Evolutionary conservation across 2,329 filamentous ascomycete species (phyloP), one percentile per base, ranked within the genome.

Genomic region (Trichoderma koningiopsis): DNA sequence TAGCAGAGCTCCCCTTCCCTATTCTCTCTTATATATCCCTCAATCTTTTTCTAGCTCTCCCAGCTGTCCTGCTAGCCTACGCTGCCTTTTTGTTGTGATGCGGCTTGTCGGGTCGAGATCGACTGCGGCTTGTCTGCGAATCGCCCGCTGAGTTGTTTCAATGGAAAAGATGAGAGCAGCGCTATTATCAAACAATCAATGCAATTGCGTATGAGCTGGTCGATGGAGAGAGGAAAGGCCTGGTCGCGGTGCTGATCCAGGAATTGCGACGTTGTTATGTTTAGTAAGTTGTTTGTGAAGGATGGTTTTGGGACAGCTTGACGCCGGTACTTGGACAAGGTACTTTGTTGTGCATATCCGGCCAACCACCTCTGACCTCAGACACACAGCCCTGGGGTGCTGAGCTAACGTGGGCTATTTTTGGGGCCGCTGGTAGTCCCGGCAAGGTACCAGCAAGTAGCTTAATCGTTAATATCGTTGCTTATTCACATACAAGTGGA

Each of bases 361-460:
- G n/a, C 47, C 16, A 49, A 24, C 47, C 47, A 7, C 47, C 47
- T 57, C 55, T 57, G 55, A 57, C 55, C 27, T 57, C 55, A 57
- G 55, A 57, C 55, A 29, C 53, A 57, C 53, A 57, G 53, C 53
- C 29, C 53, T 57, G 53, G 27, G 55, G 29, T 57, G 29, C 55
- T 57, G 29, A 35, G 55, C 55, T 22, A 55, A 55, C 27, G 52
- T 57, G 19, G 55, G 27, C 29, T 57, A 57, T 57, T 57, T 57
- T 57, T 57, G 55, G 55, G 27, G 24, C 24, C 14, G 27, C 52
- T 16, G 19, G 24, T 29, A 29, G 52, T 55, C 27, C 3, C 24
- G 24, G 4, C 6, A 55, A 27, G 52, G 52, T 55, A 55, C 29
- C 19, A 2, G 11, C 11, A 49, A 49, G 47, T 49, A 24, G 22